These are phyloP conservation scores for Pseudogymnoascus sp. DNA, from an alignment of 2,329 filamentous ascomycete species.

Conservation along the genomic window DNA sequence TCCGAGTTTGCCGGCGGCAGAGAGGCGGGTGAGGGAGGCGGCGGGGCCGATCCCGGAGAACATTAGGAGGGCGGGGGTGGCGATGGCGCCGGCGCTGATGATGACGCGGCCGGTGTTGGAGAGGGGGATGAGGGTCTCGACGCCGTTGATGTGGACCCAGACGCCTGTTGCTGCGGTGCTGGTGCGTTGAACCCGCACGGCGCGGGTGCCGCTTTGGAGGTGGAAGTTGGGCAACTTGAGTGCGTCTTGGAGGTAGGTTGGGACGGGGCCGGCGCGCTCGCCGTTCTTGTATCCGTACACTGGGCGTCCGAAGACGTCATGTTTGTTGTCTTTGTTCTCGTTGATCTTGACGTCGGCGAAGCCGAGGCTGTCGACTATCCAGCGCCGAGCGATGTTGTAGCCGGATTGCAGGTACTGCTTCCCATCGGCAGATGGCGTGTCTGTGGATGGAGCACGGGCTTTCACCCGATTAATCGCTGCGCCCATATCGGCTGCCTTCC, in stretches of 20 bases:
- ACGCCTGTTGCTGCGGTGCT: constrained; percentile 35
- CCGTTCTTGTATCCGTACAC: constrained; percentile 40
- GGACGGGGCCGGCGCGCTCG: constrained; percentile 40
- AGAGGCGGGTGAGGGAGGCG: constrained; percentile 24
- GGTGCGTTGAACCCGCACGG: constrained; percentile 36
- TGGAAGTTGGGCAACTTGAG: constrained; percentile 34
- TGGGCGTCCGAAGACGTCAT: constrained; percentile 39
- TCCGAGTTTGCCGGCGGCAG: constrained; percentile 28
- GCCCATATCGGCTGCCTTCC: constrained; percentile 42
- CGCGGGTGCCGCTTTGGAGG: constrained; percentile 35
- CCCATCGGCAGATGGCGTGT: constrained; percentile 36
- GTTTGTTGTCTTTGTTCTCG: constrained; percentile 36
- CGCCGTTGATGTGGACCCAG: constrained; percentile 28
- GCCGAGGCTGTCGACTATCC: constrained; percentile 41
- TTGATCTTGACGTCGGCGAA: constrained; percentile 41
- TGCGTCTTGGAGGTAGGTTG: constrained; percentile 42
- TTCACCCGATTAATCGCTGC: constrained; percentile 38
- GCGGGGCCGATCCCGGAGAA: constrained; percentile 40
- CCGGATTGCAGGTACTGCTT: constrained; percentile 39
- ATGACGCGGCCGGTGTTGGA: constrained; percentile 30
- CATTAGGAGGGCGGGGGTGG: constrained; percentile 43
- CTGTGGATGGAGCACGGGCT: constrained; percentile 35
- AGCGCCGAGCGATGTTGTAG: constrained; percentile 38
- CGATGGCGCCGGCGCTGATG: constrained; percentile 40
- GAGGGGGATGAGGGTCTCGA: constrained; percentile 16